Conservation (phyloP, 163 green algal species). For the Chlamydomonas reinhardtii region DNA sequence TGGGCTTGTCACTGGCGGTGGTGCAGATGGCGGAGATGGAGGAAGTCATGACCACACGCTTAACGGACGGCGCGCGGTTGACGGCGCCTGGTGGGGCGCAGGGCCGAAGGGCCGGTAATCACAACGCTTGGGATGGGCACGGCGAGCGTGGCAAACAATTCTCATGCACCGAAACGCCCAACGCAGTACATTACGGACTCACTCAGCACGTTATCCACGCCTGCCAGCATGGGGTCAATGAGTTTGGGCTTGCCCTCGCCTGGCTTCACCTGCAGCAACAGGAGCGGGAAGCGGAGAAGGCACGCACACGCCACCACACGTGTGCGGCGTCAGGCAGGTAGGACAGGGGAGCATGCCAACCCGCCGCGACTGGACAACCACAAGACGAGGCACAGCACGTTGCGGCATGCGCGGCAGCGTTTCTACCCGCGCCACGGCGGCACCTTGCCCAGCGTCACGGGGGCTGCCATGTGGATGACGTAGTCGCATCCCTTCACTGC, state of each 20-base stretch:
- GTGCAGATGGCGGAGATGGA: neutral
- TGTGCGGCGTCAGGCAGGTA: too few species aligned
- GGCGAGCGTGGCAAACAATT: too few species aligned
- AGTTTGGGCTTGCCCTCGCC: neutral
- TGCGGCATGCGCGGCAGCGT: too few species aligned
- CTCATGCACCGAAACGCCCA: too few species aligned
- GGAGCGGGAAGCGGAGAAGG: too few species aligned
- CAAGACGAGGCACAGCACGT: too few species aligned
- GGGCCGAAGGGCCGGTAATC: too few species aligned
- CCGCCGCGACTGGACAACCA: too few species aligned
- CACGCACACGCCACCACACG: too few species aligned
- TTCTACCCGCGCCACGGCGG: too few species aligned
- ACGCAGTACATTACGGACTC: neutral
- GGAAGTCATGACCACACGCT: conserved; percentile 29
- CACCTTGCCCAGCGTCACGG: conserved; percentile 5
- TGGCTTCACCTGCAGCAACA: neutral
- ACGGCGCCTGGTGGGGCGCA: neutral
- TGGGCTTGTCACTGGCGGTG: neutral
- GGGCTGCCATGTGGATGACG: conserved; percentile 33
- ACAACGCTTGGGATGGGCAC: too few species aligned
- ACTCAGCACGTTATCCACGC: conserved; percentile 43
- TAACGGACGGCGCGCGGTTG: conserved; percentile 1
- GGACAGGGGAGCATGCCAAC: too few species aligned
- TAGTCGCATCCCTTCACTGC: conserved; percentile 17
- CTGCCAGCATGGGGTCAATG: conserved; percentile 22